Conservation (phyloP, 1,284 basidiomycete species). For the Schizophyllum commune region DNA sequence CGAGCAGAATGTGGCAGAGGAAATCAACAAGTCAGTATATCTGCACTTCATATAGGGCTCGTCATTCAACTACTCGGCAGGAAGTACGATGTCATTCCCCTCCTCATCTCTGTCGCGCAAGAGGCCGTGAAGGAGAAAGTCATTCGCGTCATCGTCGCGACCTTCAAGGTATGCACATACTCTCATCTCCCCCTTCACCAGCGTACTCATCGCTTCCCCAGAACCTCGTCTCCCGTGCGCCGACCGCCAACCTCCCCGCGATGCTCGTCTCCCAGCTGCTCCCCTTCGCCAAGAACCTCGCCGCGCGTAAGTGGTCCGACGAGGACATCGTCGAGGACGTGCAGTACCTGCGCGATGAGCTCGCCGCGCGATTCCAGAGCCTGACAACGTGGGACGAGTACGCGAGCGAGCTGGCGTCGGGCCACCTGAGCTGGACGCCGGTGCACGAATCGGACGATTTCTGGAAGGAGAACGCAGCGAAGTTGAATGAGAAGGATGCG, state of each 20-base stretch:
- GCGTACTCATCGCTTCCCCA: conserved; percentile 20
- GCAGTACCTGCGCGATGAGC: conserved; percentile 75
- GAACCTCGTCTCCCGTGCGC: conserved; percentile 84
- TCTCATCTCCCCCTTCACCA: background rate
- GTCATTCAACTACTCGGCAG: conserved; percentile 28
- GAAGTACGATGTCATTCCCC: conserved; percentile 85
- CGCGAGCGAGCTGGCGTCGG: conserved; percentile 82
- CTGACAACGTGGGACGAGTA: conserved; percentile 98
- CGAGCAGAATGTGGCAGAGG: conserved; percentile 75
- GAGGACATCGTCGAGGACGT: conserved; percentile 93
- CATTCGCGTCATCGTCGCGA: conserved; percentile 89
- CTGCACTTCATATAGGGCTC: background rate
- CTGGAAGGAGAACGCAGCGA: conserved; percentile 92
- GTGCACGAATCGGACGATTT: conserved; percentile 95
- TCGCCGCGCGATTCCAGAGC: conserved; percentile 77
- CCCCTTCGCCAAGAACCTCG: conserved; percentile 81
- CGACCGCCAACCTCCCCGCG: conserved; percentile 78
- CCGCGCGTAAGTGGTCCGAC: conserved; percentile 86
- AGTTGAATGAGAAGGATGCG: conserved; percentile 75
- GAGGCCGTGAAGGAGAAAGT: conserved; percentile 96
- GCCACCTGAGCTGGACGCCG: conserved; percentile 91
- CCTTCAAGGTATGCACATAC: conserved; percentile 60
- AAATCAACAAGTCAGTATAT: conserved; percentile 66
- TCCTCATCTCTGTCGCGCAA: conserved; percentile 82
- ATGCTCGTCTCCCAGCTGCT: conserved; percentile 89